These are phyloP conservation scores for Cytospora schulzeri DNA, from an alignment of 2,329 filamentous ascomycete genomes.

Conservation along the genomic window DNA sequence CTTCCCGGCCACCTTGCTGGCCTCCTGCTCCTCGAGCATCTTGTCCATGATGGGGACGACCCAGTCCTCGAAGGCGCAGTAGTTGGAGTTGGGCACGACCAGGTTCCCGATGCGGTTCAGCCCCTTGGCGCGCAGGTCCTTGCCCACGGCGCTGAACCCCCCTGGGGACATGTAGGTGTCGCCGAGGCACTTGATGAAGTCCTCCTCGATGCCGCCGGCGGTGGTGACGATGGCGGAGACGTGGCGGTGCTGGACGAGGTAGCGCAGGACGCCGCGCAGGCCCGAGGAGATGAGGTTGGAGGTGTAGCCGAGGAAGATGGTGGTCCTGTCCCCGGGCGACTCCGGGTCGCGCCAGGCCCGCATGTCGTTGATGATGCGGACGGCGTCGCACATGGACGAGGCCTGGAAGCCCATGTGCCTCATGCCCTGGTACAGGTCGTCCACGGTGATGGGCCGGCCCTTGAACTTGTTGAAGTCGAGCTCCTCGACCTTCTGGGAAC, in stretches of 20 bases:
- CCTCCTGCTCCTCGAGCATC: constrained; percentile 93
- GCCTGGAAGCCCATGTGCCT: constrained; percentile 77
- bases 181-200: constrained; percentile 96
- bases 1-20: constrained; percentile 58
- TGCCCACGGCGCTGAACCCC: constrained; percentile 77
- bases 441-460: constrained; percentile 75
- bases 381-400: constrained; percentile 78
- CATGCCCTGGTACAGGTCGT: constrained; percentile 82
- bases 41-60: constrained; percentile 90
- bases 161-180: constrained; percentile 79
- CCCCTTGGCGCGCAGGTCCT: constrained; percentile 77
- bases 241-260: constrained; percentile 89
- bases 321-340: constrained; percentile 67
- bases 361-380: constrained; percentile 95
- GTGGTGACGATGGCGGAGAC: constrained; percentile 94
- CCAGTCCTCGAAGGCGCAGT: constrained; percentile 98
- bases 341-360: constrained; percentile 80
- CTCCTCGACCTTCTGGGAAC: constrained; percentile 80
- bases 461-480: constrained; percentile 88
- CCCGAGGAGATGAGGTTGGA: constrained; percentile 97
- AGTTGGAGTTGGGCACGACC: constrained; percentile 94
- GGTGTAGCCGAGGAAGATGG: constrained; percentile 96
- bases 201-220: constrained; percentile 93
- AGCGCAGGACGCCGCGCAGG: constrained; percentile 86
- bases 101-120: constrained; percentile 96